Evolutionary conservation across 2,329 filamentous ascomycete genomes (phyloP).

Genomic region (Geosmithia morbida): DNA sequence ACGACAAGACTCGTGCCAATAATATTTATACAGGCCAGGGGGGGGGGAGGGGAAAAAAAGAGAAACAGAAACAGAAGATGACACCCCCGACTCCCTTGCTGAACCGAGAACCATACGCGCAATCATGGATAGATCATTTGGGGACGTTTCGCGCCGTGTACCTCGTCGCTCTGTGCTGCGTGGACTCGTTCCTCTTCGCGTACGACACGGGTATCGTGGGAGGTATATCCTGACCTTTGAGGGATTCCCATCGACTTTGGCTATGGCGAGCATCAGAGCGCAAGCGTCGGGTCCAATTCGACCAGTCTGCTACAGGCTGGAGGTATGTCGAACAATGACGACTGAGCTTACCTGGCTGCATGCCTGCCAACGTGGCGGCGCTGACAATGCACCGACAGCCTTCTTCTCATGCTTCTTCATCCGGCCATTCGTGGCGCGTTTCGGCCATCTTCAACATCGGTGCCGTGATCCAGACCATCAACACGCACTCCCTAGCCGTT

Average conservation of each 20-base stretch:
- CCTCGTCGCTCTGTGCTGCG: constrained; percentile 20
- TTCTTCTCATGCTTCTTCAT: constrained; percentile 27
- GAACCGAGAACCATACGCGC: neutral
- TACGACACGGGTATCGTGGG: constrained; percentile 29
- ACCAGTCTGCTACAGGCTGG: constrained; percentile 25
- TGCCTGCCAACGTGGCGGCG: neutral
- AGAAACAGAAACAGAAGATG: too few species aligned
- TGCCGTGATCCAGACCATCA: constrained; percentile 21
- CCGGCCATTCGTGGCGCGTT: constrained; percentile 25
- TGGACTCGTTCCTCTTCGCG: constrained; percentile 23
- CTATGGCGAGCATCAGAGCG: constrained; percentile 12
- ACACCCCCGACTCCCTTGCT: neutral
- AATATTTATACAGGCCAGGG: too few species aligned
- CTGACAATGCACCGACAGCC: constrained; percentile 9
- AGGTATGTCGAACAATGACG: constrained; percentile 10
- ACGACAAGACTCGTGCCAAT: too few species aligned
- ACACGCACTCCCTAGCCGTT: constrained; percentile 20
- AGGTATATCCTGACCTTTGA: constrained; percentile 22
- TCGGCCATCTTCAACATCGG: constrained; percentile 27
- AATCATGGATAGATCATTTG: constrained; percentile 5
- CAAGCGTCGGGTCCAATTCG: constrained; percentile 21
- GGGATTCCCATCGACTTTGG: constrained; percentile 22
- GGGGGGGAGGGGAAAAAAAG: too few species aligned
- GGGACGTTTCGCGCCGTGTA: constrained; percentile 21
- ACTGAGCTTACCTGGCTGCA: neutral